These are phyloP conservation scores for Didymella segeticola DNA, from an alignment of 2,329 filamentous ascomycete genomes.

Conservation along the genomic window DNA sequence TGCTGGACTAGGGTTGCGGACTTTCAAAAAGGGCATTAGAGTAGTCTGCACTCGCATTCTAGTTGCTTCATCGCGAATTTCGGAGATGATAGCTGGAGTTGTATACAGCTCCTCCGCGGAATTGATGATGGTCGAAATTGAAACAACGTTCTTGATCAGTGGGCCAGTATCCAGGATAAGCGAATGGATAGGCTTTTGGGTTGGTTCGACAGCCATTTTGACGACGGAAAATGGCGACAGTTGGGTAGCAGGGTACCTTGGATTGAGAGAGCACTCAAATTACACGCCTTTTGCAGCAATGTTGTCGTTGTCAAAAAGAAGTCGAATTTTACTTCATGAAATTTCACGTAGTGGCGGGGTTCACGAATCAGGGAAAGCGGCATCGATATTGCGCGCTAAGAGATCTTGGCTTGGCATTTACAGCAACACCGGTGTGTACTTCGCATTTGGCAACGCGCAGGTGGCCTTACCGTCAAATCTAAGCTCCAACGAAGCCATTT, in stretches of 20 bases:
- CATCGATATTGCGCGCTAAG: constrained; percentile 1
- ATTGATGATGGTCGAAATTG: constrained; percentile 79
- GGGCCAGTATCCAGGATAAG: constrained; percentile 91
- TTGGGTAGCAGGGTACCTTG: constrained; percentile 9
- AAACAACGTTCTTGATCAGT: constrained; percentile 90
- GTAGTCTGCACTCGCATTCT: constrained; percentile 82
- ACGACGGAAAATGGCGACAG: constrained; percentile 16
- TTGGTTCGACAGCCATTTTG: constrained; percentile 33
- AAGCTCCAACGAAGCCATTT: constrained; percentile 14
- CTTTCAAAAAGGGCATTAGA: constrained; percentile 81
- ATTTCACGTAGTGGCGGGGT: constrained; percentile 29
- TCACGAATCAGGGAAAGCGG: neutral
- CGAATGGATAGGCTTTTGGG: constrained; percentile 75
- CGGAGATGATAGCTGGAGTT: constrained; percentile 82
- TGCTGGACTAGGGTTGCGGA: constrained; percentile 75
- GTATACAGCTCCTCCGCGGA: constrained; percentile 72
- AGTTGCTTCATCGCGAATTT: constrained; percentile 86
- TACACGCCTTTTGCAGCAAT: neutral
- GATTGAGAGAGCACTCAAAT: neutral
- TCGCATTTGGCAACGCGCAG: constrained; percentile 1
- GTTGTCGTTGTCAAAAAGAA: constrained; percentile 2
- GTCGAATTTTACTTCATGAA: constrained; percentile 8
- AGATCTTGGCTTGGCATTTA: constrained; percentile 5
- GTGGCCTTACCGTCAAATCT: constrained; percentile 3
- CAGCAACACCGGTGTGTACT: neutral